Base-by-base conservation (phyloP, 139 green algal species). In the Chlamydomonas asymmetrica region DNA sequence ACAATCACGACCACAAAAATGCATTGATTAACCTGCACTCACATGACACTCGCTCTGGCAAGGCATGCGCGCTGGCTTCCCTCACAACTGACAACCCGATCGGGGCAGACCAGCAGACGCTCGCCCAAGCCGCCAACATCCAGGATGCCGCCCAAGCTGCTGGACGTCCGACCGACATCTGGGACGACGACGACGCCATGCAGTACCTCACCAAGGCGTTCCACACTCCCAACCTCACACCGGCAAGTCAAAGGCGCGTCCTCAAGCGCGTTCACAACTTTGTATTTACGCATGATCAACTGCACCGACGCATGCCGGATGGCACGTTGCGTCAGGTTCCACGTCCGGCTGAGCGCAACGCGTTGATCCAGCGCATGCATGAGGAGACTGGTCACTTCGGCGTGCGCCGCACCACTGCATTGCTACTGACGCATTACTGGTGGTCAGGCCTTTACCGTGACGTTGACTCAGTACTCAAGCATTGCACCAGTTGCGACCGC, bases 361-460 rank as follows among this genome's bases (percentile, higher is more conserved):
- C 56, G 0, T 18, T 78, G 10, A 35, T 78, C 16, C 31, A 62
- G 1, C 31, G 39, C 9, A 62, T 57, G 8, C 72, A 78, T 39
- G 38, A 56, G 3, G 29, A 62, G 2, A 48, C 43, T 10, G 72
- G 72, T 16, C 72, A 78, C n/a, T 71, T 71, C 27, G 61, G 72
- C 5, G 45, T 34, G 5, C 66, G 59, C 23, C 31, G 72, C 6
- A 71, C 61, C 3, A 34, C 38, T 16, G n/a, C 57, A 2, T 45
- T 71, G 13, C 23, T 78, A 27, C 45, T 71, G 6, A 40, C 31
- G 27, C 3, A 10, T 4, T 77, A 66, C 37, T 74, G 54, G 43
- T 78, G 76, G 76, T 29, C 31, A 29, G 76, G 76, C 49, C 10
- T 77, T 35, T 32, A 54, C 0, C n/a, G 3, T 31, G 62, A 67